Base-by-base conservation (phyloP, 1,284 basidiomycete genomes). In the Pterulicium gracile region DNA sequence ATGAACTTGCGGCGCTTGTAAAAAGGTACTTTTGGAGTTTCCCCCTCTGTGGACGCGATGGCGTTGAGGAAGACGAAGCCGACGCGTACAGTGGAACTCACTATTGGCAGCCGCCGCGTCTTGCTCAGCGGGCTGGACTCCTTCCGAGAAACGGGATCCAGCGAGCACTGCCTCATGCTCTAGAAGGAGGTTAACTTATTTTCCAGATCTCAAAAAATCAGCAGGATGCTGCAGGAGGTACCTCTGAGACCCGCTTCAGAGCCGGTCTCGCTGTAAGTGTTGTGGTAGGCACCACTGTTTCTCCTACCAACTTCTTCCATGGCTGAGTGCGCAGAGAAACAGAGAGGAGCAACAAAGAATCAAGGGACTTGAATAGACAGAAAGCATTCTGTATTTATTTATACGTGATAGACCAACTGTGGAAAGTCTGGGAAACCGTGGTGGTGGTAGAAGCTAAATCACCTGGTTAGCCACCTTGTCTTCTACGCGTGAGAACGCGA, bases 291-390 rank as follows among this genome's bases (percentile, higher is more conserved):
- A 32, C 64, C 64, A 51, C 65, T 69, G 49, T 58, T 65, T 24
- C 57, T 59, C 44, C 62, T 53, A 17, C 63, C 55, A 44, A 60
- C 48, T 54, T 71, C 59, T 52, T 72, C 67, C 73, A 76, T 74
- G 47, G 50, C 54, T 51, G 51, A 53, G 46, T 48, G 46, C n/a
- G 47, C 42, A 46, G 50, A 46, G 45, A 34, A 49, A 43, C 46
- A 46, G 49, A 50, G 46, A 50, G 34, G 42, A 32, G 27, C 27
- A 10, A 32, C 27, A 32, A 32, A 32, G n/a, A n/a, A 32, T 32
- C n/a, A 18, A 39, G n/a, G 36, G 36, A 39, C 36, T n/a, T n/a
- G n/a, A n/a, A n/a, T n/a, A n/a, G n/a, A n/a, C n/a, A n/a, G n/a
- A n/a, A n/a, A n/a, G n/a, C n/a, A n/a, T n/a, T n/a, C n/a, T n/a